These are phyloP conservation scores for Pistacia vera DNA, from an alignment of 345 rosid species.

Conservation along the genomic window DNA sequence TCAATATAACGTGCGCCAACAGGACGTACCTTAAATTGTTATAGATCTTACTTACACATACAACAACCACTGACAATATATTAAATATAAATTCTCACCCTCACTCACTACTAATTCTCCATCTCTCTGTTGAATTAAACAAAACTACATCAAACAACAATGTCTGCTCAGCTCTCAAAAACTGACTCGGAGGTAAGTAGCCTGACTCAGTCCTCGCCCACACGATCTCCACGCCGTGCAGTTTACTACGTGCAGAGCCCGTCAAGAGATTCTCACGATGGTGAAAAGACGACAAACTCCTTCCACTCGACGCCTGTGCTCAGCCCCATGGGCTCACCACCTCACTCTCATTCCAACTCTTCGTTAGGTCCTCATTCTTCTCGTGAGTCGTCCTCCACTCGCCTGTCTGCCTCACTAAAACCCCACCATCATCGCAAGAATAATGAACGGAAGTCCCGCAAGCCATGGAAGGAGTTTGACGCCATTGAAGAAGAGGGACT, in stretches of 20 bases:
- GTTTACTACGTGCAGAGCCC: constrained; percentile 83
- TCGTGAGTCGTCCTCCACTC: constrained; percentile 68
- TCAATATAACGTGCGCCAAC: constrained; percentile 35
- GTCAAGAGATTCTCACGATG: constrained; percentile 71
- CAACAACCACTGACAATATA: background rate
- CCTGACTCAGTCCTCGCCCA: constrained; percentile 55
- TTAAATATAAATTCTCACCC: too few species aligned
- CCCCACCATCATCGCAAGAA: constrained; percentile 33
- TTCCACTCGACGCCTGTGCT: constrained; percentile 66
- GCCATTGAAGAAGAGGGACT: constrained; percentile 79
- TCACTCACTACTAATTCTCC: too few species aligned
- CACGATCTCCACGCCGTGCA: constrained; percentile 47
- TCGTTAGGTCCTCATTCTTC: constrained; percentile 70
- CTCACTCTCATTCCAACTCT: constrained; percentile 74
- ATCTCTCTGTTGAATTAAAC: too few species aligned
- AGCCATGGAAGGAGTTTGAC: constrained; percentile 56
- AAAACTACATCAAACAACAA: constrained; percentile 6
- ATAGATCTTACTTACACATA: constrained; percentile 17
- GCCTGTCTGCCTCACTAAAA: constrained; percentile 56
- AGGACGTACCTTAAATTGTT: constrained; percentile 18
- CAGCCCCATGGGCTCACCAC: constrained; percentile 73
- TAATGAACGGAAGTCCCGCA: constrained; percentile 15
- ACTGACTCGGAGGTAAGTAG: constrained; percentile 74
- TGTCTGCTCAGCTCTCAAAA: constrained; percentile 53
- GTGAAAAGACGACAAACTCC: constrained; percentile 66